These are phyloP conservation scores for Galium porrigens DNA, from an alignment of 305 asterid species.

Conservation along the genomic window DNA sequence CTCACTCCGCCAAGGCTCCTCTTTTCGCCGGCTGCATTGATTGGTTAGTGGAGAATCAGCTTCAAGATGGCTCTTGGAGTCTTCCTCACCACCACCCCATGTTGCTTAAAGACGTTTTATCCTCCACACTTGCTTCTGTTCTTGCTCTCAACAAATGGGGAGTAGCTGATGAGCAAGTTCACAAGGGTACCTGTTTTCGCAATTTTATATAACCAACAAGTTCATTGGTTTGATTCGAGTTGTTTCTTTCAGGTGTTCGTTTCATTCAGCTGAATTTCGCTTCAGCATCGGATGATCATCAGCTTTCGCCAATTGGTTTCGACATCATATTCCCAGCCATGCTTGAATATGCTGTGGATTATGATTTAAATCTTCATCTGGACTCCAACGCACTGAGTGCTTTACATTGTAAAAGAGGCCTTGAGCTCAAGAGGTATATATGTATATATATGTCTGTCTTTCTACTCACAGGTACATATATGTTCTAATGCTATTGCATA, in stretches of 20 bases:
- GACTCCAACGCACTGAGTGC: slow-evolving; percentile 29
- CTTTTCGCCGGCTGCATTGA: slow-evolving; percentile 54
- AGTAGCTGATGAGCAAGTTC: slow-evolving; percentile 45
- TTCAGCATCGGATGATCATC: slow-evolving; percentile 32
- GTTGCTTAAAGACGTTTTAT: slow-evolving; percentile 51
- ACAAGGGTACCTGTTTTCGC: slow-evolving; percentile 27
- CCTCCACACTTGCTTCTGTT: slow-evolving; percentile 69
- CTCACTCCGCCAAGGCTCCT: slow-evolving; percentile 40
- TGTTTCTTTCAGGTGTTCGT: slow-evolving; percentile 33
- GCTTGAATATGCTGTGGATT: slow-evolving; percentile 53
- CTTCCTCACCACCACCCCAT: slow-evolving; percentile 51
- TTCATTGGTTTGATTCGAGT: slow-evolving; percentile 9
- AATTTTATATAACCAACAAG: slow-evolving; percentile 6
- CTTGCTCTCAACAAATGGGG: slow-evolving; percentile 81
- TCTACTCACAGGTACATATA: not conserved
- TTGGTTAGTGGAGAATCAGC: slow-evolving; percentile 70
- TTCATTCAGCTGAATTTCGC: slow-evolving; percentile 51
- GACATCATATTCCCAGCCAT: slow-evolving; percentile 62
- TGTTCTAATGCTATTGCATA: not conserved
- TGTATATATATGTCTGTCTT: not conserved
- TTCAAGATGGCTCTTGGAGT: slow-evolving; percentile 74
- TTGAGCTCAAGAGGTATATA: slow-evolving; percentile 56
- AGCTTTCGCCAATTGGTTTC: slow-evolving; percentile 59
- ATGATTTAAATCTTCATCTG: slow-evolving; percentile 40
- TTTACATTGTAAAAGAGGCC: slow-evolving; percentile 38